These are phyloP conservation scores for Penicillium canariense DNA, from an alignment of 495 filamentous ascomycete genomes.

Conservation along the genomic window DNA sequence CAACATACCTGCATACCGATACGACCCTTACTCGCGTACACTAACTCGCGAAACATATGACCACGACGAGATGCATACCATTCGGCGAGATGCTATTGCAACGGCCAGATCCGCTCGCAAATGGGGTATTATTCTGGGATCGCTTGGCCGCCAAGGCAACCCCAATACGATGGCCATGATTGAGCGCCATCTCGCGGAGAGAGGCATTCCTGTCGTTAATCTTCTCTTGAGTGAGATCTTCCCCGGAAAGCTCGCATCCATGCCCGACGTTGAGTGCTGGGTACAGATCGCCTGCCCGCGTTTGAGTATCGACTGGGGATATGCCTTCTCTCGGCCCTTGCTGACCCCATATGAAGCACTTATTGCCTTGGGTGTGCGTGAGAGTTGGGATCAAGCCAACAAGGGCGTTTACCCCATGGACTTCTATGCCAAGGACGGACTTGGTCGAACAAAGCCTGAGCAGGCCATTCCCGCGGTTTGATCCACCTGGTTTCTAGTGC, in stretches of 20 bases:
- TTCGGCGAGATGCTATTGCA: constrained; percentile 74
- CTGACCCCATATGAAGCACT: constrained; percentile 94
- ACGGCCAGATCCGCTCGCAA: constrained; percentile 72
- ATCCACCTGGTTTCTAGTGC: background rate
- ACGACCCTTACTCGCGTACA: constrained; percentile 92
- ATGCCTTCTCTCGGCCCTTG: constrained; percentile 85
- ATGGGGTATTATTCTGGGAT: constrained; percentile 93
- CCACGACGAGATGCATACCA: constrained; percentile 81
- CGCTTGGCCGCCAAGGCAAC: constrained; percentile 91
- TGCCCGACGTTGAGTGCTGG: constrained; percentile 93
- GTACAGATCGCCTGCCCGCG: constrained; percentile 95
- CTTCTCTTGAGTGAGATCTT: constrained; percentile 91
- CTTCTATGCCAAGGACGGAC: constrained; percentile 89
- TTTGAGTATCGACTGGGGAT: constrained; percentile 97
- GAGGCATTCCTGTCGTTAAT: constrained; percentile 75
- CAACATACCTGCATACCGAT: constrained; percentile 82
- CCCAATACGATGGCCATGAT: constrained; percentile 87
- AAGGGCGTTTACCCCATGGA: constrained; percentile 93
- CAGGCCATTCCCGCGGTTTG: constrained; percentile 28
- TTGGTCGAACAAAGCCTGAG: constrained; percentile 71
- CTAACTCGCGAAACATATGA: constrained; percentile 87
- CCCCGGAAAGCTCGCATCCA: constrained; percentile 87
- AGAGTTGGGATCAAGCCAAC: constrained; percentile 69
- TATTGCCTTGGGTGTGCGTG: constrained; percentile 72
- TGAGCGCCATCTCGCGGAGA: constrained; percentile 65